A percentile compares a stretch with the other conserved stretches of the same genome.
phyloP scores from a whole-genome alignment of 176 grass and related monocot species.

The Juncus effusus region DNA sequence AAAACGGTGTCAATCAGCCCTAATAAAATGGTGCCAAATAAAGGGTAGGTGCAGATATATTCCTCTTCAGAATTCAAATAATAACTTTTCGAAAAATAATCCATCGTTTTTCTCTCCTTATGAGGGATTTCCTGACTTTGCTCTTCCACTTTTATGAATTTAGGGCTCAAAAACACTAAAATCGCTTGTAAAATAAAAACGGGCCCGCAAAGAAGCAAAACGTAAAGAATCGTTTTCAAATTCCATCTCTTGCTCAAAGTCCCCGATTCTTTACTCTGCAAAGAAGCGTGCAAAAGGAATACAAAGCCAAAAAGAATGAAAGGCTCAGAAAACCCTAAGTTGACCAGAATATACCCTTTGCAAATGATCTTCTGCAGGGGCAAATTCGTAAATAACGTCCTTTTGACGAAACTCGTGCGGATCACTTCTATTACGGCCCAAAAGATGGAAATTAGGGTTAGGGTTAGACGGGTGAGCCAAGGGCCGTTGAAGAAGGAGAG shows the following conservation, averaged over 20 bases:
- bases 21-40: constrained; percentile 75
- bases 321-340: constrained; percentile 95
- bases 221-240: constrained; percentile 62
- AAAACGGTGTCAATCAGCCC: constrained; percentile 63
- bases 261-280: constrained; percentile 69
- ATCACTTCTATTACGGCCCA: constrained; percentile 72
- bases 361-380: constrained; percentile 61
- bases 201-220: constrained; percentile 70
- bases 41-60: constrained; percentile 75
- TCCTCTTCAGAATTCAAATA: constrained; percentile 38
- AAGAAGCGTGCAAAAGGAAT: constrained; percentile 69
- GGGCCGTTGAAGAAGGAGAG: constrained; percentile 89
- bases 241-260: constrained; percentile 76
- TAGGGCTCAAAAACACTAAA: constrained; percentile 63
- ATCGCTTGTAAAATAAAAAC: constrained; percentile 51
- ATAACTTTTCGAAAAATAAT: constrained; percentile 56
- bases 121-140: constrained; percentile 1
- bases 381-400: constrained; percentile 49
- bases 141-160: constrained; percentile 51
- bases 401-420: constrained; percentile 68
- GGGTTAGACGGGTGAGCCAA: constrained; percentile 67
- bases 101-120: too few species aligned
- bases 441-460: constrained; percentile 78
- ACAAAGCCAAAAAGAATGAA: constrained; percentile 73
- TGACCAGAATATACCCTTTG: constrained; percentile 78